phyloP scores from a whole-genome alignment of 805 yeast species.

The Tetrapisispora nanseiensis region DNA sequence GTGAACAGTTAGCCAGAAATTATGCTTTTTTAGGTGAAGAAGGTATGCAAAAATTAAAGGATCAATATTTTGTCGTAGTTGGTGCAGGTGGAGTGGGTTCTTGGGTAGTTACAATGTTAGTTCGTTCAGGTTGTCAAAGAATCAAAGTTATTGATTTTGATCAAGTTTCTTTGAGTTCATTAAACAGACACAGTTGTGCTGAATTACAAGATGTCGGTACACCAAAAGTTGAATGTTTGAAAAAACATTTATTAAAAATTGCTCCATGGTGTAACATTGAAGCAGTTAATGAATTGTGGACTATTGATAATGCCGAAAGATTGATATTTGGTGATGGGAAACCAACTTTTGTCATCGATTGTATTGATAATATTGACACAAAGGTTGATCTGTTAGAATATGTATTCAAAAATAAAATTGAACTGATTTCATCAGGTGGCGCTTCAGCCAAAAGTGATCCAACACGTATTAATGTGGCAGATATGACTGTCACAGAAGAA shows the following conservation, averaged over 20 bases:
- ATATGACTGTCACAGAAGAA: conserved; percentile 81
- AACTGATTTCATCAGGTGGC: conserved; percentile 88
- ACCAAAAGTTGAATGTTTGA: conserved; percentile 76
- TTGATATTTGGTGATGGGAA: conserved; percentile 39
- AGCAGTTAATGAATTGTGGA: conserved; percentile 71
- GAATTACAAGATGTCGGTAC: conserved; percentile 85
- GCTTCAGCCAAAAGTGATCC: conserved; percentile 97
- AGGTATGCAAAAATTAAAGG: conserved; percentile 66
- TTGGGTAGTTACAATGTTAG: conserved; percentile 85
- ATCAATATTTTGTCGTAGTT: conserved; percentile 62
- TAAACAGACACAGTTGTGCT: conserved; percentile 93
- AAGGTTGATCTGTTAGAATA: conserved; percentile 80
- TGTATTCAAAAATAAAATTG: conserved; percentile 49
- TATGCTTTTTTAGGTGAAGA: conserved; percentile 84
- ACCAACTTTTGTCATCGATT: conserved; percentile 82
- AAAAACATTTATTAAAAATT: conserved; percentile 52
- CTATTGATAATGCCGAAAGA: conserved; percentile 50
- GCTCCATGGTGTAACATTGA: conserved; percentile 95
- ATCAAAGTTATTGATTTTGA: conserved; percentile 86
- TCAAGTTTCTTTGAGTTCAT: conserved; percentile 84
- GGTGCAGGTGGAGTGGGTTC: conserved; percentile 99
- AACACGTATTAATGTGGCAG: conserved; percentile 80
- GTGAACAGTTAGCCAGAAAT: conserved; percentile 89
- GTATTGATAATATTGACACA: conserved; percentile 96
- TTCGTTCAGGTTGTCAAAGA: conserved; percentile 79